Base-by-base conservation (phyloP, 2,329 filamentous ascomycete species). In the Stemphylium lycopersici region DNA sequence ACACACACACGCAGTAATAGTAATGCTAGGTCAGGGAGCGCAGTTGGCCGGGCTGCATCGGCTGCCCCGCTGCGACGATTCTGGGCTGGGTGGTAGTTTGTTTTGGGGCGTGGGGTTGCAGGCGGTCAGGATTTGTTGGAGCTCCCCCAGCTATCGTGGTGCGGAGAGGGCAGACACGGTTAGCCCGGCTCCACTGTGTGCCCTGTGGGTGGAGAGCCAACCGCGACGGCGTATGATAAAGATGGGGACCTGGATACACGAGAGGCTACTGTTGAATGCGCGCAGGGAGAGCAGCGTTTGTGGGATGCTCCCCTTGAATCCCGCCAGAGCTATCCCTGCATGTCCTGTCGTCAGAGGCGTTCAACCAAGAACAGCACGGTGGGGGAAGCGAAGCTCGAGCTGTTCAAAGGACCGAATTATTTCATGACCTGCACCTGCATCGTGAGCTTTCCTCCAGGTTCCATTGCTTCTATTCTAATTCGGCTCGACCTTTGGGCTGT, bases 291-390 rank as follows among this genome's bases (percentile, higher is more conserved):
- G 45, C 48, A 56, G 52, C 48, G 40, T 36, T 52, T 50, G 42
- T 40, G 39, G 38, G 32, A 49, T 41, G 52, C 41, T 44, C 13
- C 18, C 26, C 33, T 34, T 22, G 31, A 36, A 46, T 39, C 58
- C 64, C 60, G 62, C 52, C 59, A 60, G 58, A 63, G 57, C 63
- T 62, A 50, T 52, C 63, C 61, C 59, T 64, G 62, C 63, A 58
- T 54, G 41, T 49, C 32, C 54, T 55, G 54, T 65, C 68, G 68
- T 71, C 68, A 71, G 66, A 20, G 47, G 50, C 45, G 44, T 50
- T 54, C 50, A 42, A 48, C 52, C 50, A 58, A 56, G 59, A 58
- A 42, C 42, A 56, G 40, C 48, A 16, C 53, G 50, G 60, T 60
- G 67, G 65, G 63, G 52, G 43, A 33, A 48, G 24, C 26, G 20